Percentiles rank a stretch among this genome's conserved stretches.
Evolutionary conservation across 805 yeast species (phyloP).

Genomic region (Schizosaccharomyces lindneri): DNA sequence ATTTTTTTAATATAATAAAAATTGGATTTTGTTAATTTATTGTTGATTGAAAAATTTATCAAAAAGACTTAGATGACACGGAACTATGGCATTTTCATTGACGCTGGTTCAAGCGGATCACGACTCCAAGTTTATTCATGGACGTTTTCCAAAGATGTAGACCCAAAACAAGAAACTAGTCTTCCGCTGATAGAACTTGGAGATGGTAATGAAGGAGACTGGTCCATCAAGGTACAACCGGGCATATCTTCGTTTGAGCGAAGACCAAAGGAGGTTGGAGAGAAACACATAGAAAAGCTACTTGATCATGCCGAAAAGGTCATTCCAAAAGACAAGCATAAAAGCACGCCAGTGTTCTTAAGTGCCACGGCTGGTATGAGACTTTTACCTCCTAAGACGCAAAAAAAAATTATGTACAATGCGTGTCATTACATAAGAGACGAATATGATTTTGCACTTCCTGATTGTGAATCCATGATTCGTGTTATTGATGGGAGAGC

Average conservation of each 20-base stretch:
- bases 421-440: constrained; percentile 34
- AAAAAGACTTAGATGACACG: background rate
- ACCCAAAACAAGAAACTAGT: constrained; percentile 9
- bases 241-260: constrained; percentile 55
- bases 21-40: too few species aligned
- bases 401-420: constrained; percentile 26
- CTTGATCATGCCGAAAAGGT: constrained; percentile 42
- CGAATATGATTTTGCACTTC: constrained; percentile 30
- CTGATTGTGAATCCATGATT: constrained; percentile 43
- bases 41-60: background rate
- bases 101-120: constrained; percentile 91
- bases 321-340: constrained; percentile 36
- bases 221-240: constrained; percentile 55
- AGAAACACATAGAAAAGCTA: constrained; percentile 38
- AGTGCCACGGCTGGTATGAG: constrained; percentile 96
- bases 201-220: constrained; percentile 27
- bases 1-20: background rate
- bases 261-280: constrained; percentile 33
- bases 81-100: constrained; percentile 65
- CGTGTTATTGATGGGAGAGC: constrained; percentile 80
- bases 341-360: constrained; percentile 64
- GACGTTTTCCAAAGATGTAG: constrained; percentile 24
- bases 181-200: constrained; percentile 27
- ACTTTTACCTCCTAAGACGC: constrained; percentile 31
- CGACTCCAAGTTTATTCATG: constrained; percentile 64